Percentiles rank a stretch among this genome's conserved stretches.
Evolutionary conservation across 140 eudicot genomes (phyloP).

Genomic region (Flaveria floridana): DNA sequence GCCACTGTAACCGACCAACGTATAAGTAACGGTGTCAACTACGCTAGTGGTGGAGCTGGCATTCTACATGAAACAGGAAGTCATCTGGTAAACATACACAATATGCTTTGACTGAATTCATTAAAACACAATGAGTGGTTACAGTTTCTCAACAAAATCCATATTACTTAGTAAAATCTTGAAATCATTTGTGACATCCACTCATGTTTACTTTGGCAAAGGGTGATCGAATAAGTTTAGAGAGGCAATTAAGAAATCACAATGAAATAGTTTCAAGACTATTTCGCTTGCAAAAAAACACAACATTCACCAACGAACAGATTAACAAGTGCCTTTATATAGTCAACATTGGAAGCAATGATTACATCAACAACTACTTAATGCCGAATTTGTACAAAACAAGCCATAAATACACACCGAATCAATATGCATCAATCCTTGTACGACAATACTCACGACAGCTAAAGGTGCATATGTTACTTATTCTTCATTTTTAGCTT

Average conservation of each 20-base stretch:
- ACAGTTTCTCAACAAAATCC: background rate
- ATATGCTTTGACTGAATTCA: background rate
- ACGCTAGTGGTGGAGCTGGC: constrained; percentile 55
- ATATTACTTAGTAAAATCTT: background rate
- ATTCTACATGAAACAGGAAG: constrained; percentile 45
- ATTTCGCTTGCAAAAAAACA: constrained; percentile 18
- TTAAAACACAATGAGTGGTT: background rate
- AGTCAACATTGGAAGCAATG: constrained; percentile 38
- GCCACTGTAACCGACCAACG: constrained; percentile 31
- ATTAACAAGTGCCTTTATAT: constrained; percentile 37
- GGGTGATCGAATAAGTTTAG: constrained; percentile 26
- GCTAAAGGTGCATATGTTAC: constrained; percentile 23
- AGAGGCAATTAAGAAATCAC: constrained; percentile 24
- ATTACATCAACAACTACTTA: constrained; percentile 45
- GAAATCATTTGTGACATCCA: background rate
- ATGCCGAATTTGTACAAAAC: constrained; percentile 20
- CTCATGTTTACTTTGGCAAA: background rate
- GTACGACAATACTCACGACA: constrained; percentile 13
- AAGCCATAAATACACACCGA: constrained; percentile 16
- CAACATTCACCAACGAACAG: constrained; percentile 23
- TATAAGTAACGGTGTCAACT: constrained; percentile 44
- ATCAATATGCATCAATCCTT: constrained; percentile 32
- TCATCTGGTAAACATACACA: constrained; percentile 24
- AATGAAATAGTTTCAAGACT: constrained; percentile 14
- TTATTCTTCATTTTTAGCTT: background rate